Evolutionary conservation across 768 basidiomycete species (phyloP).

Genomic region (Rhodotorula babjevae): DNA sequence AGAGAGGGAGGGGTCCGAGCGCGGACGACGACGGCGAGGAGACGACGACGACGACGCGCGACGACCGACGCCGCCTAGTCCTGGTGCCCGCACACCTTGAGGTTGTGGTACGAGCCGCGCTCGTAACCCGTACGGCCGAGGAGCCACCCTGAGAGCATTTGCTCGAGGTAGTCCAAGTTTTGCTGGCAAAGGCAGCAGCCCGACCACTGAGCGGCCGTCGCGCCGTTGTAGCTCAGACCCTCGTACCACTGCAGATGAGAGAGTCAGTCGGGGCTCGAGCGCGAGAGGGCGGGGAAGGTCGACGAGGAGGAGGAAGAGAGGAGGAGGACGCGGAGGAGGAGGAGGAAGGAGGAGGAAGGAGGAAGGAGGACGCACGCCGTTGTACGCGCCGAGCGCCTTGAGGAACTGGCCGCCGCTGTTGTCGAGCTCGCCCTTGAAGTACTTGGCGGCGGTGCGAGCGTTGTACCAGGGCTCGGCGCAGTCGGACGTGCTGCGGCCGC

Average conservation of each 20-base stretch:
- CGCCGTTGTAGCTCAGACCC: neutral
- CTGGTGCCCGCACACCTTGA: constrained; percentile 2
- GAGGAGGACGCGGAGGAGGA: too few relatives aligned
- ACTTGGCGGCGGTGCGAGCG: constrained; percentile 28
- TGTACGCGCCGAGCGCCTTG: constrained; percentile 22
- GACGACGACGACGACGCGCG: too few relatives aligned
- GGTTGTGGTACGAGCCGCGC: constrained; percentile 18
- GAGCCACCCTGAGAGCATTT: constrained; percentile 36
- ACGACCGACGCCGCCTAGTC: neutral
- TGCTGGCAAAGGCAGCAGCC: constrained; percentile 23
- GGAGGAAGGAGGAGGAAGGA: too few relatives aligned
- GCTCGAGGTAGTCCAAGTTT: constrained; percentile 25
- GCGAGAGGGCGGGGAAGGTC: too few relatives aligned
- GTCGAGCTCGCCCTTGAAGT: constrained; percentile 28
- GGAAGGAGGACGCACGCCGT: constrained; percentile 1
- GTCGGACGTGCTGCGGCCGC: constrained; percentile 14
- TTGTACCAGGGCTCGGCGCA: constrained; percentile 39
- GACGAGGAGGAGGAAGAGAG: neutral
- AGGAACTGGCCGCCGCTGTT: constrained; percentile 19
- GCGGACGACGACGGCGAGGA: too few relatives aligned
- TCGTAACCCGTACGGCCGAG: constrained; percentile 32
- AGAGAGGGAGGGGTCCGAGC: neutral
- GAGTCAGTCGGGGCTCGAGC: neutral
- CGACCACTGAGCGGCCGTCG: constrained; percentile 2
- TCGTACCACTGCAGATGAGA: neutral